A percentile compares a stretch with the other conserved stretches of the same genome.
phyloP scores from a whole-genome alignment of 768 basidiomycete genomes.

The Auricularia sp. region DNA sequence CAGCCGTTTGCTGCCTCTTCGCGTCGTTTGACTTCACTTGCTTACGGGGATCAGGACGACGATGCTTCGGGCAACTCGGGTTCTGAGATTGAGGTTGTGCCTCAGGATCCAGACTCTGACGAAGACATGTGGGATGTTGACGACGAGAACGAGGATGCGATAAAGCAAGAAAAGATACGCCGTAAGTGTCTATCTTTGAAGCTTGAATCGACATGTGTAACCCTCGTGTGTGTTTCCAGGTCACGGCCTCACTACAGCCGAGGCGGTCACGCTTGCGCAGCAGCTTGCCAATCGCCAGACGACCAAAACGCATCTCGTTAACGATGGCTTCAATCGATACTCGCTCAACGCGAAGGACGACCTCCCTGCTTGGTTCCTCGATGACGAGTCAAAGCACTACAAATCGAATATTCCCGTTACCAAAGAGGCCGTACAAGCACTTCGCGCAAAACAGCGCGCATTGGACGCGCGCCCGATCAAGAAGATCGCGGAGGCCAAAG shows the following conservation, averaged over 20 bases:
- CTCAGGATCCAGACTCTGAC: slow-evolving; percentile 40
- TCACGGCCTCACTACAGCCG: slow-evolving; percentile 73
- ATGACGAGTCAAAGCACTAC: slow-evolving; percentile 90
- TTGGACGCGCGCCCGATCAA: slow-evolving; percentile 96
- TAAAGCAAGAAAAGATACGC: slow-evolving; percentile 52
- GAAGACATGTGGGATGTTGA: slow-evolving; percentile 76
- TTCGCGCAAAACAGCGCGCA: slow-evolving; percentile 85
- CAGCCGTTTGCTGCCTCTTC: background rate
- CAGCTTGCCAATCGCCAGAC: slow-evolving; percentile 83
- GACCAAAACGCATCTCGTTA: slow-evolving; percentile 80
- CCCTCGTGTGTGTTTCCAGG: slow-evolving; percentile 34
- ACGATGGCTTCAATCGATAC: slow-evolving; percentile 93
- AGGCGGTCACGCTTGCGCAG: slow-evolving; percentile 87
- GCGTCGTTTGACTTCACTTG: slow-evolving; percentile 13
- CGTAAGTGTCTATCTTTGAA: slow-evolving; percentile 35
- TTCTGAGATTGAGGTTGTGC: slow-evolving; percentile 54
- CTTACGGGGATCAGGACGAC: slow-evolving; percentile 26
- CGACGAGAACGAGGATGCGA: slow-evolving; percentile 62
- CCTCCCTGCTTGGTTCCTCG: slow-evolving; percentile 92
- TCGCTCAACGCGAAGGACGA: slow-evolving; percentile 87
- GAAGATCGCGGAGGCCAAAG: slow-evolving; percentile 97
- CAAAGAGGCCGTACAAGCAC: slow-evolving; percentile 80
- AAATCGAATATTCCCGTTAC: slow-evolving; percentile 94
- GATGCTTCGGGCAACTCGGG: slow-evolving; percentile 16
- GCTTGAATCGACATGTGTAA: background rate